Base-by-base conservation (phyloP, 2,329 filamentous ascomycete species). In the Fusarium phyllophilum region DNA sequence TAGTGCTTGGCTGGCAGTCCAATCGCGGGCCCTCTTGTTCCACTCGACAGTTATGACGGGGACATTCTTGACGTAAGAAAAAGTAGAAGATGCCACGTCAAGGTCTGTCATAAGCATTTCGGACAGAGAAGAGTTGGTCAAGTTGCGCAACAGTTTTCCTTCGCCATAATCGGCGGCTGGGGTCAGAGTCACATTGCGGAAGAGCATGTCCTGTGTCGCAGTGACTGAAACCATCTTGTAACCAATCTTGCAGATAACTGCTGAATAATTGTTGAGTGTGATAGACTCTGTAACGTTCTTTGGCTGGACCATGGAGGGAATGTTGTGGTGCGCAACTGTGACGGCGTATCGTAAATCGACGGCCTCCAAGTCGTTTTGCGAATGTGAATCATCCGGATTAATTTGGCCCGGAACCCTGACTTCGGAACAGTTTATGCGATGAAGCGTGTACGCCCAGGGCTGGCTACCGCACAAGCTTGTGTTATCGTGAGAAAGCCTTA, bases 51-150 rank as follows among this genome's bases (percentile, higher is more conserved):
- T 10, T 3, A 46, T 1, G 17, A 2, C 0, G 12, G 44, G 44
- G 24, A 46, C 24, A 10, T 46, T 4, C 44, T 46, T 1, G 2
- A 0, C 1, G 8, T 10, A 29, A 0, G 4, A 3, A 14, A 46
- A 1, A 10, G 44, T 10, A 0, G 44, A 29, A 29, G 44, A 46
- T 0, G 44, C 44, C 0, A 5, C 24, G 0, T 29, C 18, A 0
- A 46, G 44, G 1, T 46, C 44, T 20, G 24, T 15, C 24, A 46
- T 46, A 5, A 46, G 44, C 44, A 46, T 46, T 10, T 29, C 44
- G 12, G 44, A 10, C 0, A 46, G 12, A 0, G 44, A 46, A 3
- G 0, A 22, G 0, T 8, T 5, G 0, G 44, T 46, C 44, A 46
- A 22, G 44, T 46, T 46, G 18, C 0, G 44, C 0, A 46, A 3